Evolutionary conservation across 345 rosid genomes (phyloP).

Genomic region (Citrus unshiu): DNA sequence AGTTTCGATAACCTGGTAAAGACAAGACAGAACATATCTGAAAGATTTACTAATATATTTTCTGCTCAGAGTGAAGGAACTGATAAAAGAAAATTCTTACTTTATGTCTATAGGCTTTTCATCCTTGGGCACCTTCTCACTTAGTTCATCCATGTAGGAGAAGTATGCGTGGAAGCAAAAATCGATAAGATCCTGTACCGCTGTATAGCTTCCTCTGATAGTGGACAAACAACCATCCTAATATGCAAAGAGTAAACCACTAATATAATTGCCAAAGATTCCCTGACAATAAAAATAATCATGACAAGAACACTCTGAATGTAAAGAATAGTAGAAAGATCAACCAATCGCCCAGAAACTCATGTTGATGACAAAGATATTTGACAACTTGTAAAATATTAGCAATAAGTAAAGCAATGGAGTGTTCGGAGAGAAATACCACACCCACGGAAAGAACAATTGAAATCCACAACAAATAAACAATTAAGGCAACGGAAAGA

Average conservation of each 20-base stretch:
- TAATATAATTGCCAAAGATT: not conserved
- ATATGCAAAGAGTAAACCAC: not conserved
- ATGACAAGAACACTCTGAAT: not conserved
- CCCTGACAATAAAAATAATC: not conserved
- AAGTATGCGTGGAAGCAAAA: slow-evolving; percentile 92
- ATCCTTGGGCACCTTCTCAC: slow-evolving; percentile 43
- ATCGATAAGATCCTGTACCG: slow-evolving; percentile 67
- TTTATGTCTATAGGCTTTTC: slow-evolving; percentile 58
- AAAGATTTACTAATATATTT: not conserved
- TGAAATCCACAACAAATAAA: not conserved
- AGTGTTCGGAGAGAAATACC: not conserved
- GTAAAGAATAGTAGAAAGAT: not conserved
- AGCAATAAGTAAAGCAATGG: not conserved
- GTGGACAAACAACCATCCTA: slow-evolving; percentile 74
- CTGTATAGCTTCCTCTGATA: slow-evolving; percentile 64
- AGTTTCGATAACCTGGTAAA: slow-evolving; percentile 49
- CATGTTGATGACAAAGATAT: not conserved
- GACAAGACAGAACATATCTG: not conserved
- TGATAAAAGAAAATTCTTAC: slow-evolving; percentile 25
- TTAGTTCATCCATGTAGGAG: slow-evolving; percentile 81
- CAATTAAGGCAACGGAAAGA: not conserved
- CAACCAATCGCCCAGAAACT: not conserved
- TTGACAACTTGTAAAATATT: not conserved
- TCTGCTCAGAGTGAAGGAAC: not conserved
- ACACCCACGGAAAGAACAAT: not conserved